A percentile compares a stretch with the other conserved stretches of the same genome.
phyloP scores from a whole-genome alignment of 2,329 filamentous ascomycete species.

The Hypoxylon sp. region DNA sequence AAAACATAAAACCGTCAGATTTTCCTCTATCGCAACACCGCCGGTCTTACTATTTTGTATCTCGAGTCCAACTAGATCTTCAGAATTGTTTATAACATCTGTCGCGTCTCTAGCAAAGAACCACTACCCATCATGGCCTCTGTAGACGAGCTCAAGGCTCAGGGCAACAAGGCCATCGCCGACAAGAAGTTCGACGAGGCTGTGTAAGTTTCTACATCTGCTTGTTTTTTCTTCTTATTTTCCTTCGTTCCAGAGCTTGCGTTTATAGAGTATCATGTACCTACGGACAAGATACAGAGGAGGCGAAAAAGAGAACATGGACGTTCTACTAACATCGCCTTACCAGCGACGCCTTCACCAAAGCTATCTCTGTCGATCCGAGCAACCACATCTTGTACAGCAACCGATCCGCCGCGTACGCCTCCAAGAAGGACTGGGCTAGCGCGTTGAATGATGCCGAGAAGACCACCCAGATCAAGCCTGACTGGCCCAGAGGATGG shows the following conservation, averaged over 20 bases:
- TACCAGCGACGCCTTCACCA: slow-evolving; percentile 87
- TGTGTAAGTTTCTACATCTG: slow-evolving; percentile 70
- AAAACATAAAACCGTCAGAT: too few species aligned
- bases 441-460: slow-evolving; percentile 87
- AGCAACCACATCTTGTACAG: slow-evolving; percentile 97
- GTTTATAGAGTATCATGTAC: too few species aligned
- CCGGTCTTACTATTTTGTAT: too few species aligned
- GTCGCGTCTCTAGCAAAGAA: not conserved
- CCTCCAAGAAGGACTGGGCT: slow-evolving; percentile 88
- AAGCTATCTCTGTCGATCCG: slow-evolving; percentile 89
- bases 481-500: slow-evolving; percentile 98
- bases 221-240: not conserved
- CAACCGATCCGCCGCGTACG: slow-evolving; percentile 88
- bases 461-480: slow-evolving; percentile 93
- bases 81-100: too few species aligned
- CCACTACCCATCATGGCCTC: slow-evolving; percentile 58
- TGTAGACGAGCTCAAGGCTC: slow-evolving; percentile 87
- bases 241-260: too few species aligned
- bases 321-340: slow-evolving; percentile 3
- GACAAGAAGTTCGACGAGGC: slow-evolving; percentile 97
- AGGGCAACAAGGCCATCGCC: slow-evolving; percentile 98
- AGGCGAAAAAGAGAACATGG: too few species aligned
- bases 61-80: too few species aligned
- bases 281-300: too few species aligned
- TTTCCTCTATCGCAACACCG: not conserved